Evolutionary conservation across 2,329 filamentous ascomycete genomes (phyloP), one percentile per base, ranked within the genome.

Genomic region (Neonectria magnoliae): DNA sequence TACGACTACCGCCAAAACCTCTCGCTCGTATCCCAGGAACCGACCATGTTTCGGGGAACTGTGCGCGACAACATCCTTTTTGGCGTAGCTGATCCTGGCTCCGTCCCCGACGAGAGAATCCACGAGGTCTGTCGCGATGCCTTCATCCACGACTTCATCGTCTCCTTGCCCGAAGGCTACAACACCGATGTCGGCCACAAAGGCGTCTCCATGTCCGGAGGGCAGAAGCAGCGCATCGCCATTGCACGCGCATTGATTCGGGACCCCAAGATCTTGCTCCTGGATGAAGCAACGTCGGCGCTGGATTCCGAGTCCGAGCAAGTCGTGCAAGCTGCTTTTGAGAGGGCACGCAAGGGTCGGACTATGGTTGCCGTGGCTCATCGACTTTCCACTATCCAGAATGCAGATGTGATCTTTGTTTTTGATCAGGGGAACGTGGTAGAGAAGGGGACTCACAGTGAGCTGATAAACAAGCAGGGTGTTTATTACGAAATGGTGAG

Each of bases 281-380:
- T 93, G 0, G 91, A 93, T 69, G 90, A 93, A 78, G 87, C 89
- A 2, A 93, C 90, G 0, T 88, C 85, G 16, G 87, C 87, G 7
- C 80, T 93, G 2, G 90, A 92, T 69, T 82, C 83, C 0, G 84
- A 86, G 70, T 87, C 83, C 25, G 87, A 88, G 5, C 78, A 79
- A 8, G 73, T 86, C 3, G 83, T 93, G 8, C 82, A 88, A 38
- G 79, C 79, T 5, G 74, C 86, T 3, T 83, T 93, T 7, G 82
- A 88, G 27, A 80, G 73, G 62, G 80, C 79, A 0, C 67, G 64
- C 22, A 48, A 47, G 2, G 78, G 51, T 65, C 75, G 78, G 5
- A 82, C 81, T 3, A 78, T 82, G 33, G 76, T 83, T 57, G 78
- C 78, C 13, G 78, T 83, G 27, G 80, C 80, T 13, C 81, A 83